Base-by-base conservation (phyloP, 768 basidiomycete species). In the Pisolithus tinctorius region DNA sequence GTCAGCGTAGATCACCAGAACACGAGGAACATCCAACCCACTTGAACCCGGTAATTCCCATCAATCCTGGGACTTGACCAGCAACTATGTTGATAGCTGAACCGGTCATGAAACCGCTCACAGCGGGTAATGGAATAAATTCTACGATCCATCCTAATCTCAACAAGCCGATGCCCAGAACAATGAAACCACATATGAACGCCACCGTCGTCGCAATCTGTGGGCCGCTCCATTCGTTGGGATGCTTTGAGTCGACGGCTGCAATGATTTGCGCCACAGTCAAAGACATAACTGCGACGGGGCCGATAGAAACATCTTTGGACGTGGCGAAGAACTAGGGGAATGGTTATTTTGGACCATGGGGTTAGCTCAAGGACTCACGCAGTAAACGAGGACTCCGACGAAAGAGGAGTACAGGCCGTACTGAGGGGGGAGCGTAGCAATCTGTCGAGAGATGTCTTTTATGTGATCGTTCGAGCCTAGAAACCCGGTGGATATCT, bases 301-400 rank as follows among this genome's bases (percentile, higher is more conserved):
- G 96, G 46, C 96, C 96, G 58, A 99, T 98, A n/a, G 93, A 94
- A 39, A 99, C 90, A 74, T 99, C 96, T 69, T 97, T 97, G 27
- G 91, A 91, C 0, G 96, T 98, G 23, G 93, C 95, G 63, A 98
- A 97, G 71, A 96, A 80, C 86, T 91, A 56, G 38, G 36, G 41
- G 40, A 36, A 30, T n/a, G 4, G 16, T 58, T 11, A 45, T 17
- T 4, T 1, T 0, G 16, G 17, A 23, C 5, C 11, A 4, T n/a
- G 1, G 6, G 27, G 29, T 4, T 26, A n/a, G 41, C 36, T 13
- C 37, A 47, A 37, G 45, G 8, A 67, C 83, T 42, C 71, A 88
- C 88, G 52, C 86, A 92, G 69, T 94, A 96, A 52, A 84, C 71
- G 52, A 90, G 68, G 25, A 88, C 84, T 8, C 91, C 93, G 58